phyloP scores from a whole-genome alignment of 805 yeast genomes.

The Barnettozyma vustinii region DNA sequence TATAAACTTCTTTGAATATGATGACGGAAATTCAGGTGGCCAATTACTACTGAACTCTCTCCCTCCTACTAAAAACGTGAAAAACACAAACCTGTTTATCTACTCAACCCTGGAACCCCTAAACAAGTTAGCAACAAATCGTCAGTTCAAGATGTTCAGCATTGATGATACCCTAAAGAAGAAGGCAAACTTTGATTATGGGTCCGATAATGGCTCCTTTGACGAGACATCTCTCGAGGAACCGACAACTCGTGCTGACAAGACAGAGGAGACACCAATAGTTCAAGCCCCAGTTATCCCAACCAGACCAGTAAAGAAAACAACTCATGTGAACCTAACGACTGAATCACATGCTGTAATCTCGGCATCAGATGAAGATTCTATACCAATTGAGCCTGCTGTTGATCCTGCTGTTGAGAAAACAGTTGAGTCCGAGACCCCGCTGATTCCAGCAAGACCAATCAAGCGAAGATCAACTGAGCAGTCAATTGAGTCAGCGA shows the following conservation, averaged over 20 bases:
- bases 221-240: not conserved
- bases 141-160: not conserved
- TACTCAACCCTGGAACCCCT: not conserved
- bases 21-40: too few species aligned
- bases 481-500: not conserved
- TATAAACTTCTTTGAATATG: too few species aligned
- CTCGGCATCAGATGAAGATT: not conserved
- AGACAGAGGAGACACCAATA: not conserved
- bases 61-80: not conserved
- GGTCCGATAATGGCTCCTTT: conserved; percentile 1
- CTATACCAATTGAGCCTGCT: not conserved
- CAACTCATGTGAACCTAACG: conserved; percentile 2
- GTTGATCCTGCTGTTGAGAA: not conserved
- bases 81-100: not conserved
- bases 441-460: conserved; percentile 5
- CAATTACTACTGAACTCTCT: too few species aligned
- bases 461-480: not conserved
- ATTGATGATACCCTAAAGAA: conserved; percentile 5
- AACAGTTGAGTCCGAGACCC: conserved; percentile 7
- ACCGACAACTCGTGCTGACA: not conserved
- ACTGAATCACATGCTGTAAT: not conserved
- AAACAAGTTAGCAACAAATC: not conserved
- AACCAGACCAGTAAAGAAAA: conserved; percentile 12
- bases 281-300: conserved; percentile 19
- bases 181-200: conserved; percentile 1